A percentile compares a stretch with the other conserved stretches of the same genome.
Evolutionary conservation across 495 filamentous ascomycete genomes (phyloP).

Genomic region (Xylaria nigripes): DNA sequence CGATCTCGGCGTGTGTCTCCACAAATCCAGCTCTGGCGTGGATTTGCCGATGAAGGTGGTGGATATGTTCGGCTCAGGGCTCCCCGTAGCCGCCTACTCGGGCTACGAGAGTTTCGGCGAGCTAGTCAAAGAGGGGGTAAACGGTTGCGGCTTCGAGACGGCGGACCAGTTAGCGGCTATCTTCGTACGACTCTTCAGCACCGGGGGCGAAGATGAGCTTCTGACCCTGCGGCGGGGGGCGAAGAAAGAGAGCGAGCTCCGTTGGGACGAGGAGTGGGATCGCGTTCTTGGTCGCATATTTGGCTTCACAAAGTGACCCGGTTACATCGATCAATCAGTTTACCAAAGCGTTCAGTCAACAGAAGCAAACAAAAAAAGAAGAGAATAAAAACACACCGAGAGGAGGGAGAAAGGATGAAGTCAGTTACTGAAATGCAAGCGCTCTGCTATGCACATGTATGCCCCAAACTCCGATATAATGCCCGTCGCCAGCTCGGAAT

Average conservation of each 20-base stretch:
- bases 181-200: slow-evolving; percentile 54
- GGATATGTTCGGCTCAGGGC: slow-evolving; percentile 91
- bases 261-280: slow-evolving; percentile 97
- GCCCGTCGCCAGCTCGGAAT: slow-evolving; percentile 2
- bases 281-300: slow-evolving; percentile 63
- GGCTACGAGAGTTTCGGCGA: slow-evolving; percentile 81
- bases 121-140: slow-evolving; percentile 75
- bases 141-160: slow-evolving; percentile 72
- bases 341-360: not conserved
- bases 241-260: slow-evolving; percentile 58
- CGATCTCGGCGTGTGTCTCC: slow-evolving; percentile 83
- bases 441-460: not conserved
- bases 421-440: not conserved
- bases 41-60: slow-evolving; percentile 99
- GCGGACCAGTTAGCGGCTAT: slow-evolving; percentile 50
- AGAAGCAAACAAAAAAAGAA: not conserved
- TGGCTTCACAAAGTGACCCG: slow-evolving; percentile 38
- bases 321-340: not conserved
- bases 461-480: slow-evolving; percentile 1
- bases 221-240: slow-evolving; percentile 62
- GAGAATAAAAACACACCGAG: not conserved
- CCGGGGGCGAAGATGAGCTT: slow-evolving; percentile 40
- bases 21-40: slow-evolving; percentile 87
- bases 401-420: not conserved
- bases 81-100: slow-evolving; percentile 82